A percentile compares a stretch with the other conserved stretches of the same genome.
These are phyloP conservation scores for Chenopodium formosanum DNA, from an alignment of 148 eudicot species.

Conservation along the genomic window DNA sequence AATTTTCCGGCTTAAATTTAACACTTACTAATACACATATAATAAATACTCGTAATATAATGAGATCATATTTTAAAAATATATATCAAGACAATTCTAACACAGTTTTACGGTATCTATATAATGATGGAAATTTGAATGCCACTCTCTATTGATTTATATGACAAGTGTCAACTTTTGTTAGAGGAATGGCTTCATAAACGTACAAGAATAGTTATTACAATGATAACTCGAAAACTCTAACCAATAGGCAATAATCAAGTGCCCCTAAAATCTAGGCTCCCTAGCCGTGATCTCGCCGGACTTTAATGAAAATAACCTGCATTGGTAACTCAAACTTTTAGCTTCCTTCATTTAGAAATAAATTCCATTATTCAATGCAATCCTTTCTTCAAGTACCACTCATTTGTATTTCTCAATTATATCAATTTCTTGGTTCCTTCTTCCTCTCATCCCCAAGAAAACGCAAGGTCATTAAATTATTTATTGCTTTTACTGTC, in stretches of 20 bases:
- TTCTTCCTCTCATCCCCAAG: conserved; percentile 13
- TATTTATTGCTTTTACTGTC: too few species aligned
- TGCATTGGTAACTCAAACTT: conserved; percentile 16
- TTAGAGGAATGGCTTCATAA: conserved; percentile 1
- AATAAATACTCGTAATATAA: too few species aligned
- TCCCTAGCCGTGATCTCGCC: conserved; percentile 36
- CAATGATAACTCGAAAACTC: neutral
- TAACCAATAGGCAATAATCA: neutral
- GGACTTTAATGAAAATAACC: conserved; percentile 25
- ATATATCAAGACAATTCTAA: too few species aligned
- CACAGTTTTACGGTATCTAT: rapidly evolving
- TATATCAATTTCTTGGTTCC: conserved; percentile 12
- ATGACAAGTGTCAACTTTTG: too few species aligned
- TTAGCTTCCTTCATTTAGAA: neutral
- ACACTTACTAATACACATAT: too few species aligned
- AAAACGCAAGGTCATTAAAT: neutral
- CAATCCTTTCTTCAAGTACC: conserved; percentile 15
- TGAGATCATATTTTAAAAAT: too few species aligned
- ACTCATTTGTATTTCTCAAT: conserved; percentile 28
- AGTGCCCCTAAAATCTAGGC: conserved; percentile 24
- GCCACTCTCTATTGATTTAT: too few species aligned
- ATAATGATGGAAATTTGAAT: too few species aligned
- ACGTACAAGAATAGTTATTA: conserved; percentile 18
- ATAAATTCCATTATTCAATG: conserved; percentile 15
- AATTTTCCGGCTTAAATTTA: too few species aligned